Evolutionary conservation across 768 basidiomycete species (phyloP).

Genomic region (Tricholoma terreum): DNA sequence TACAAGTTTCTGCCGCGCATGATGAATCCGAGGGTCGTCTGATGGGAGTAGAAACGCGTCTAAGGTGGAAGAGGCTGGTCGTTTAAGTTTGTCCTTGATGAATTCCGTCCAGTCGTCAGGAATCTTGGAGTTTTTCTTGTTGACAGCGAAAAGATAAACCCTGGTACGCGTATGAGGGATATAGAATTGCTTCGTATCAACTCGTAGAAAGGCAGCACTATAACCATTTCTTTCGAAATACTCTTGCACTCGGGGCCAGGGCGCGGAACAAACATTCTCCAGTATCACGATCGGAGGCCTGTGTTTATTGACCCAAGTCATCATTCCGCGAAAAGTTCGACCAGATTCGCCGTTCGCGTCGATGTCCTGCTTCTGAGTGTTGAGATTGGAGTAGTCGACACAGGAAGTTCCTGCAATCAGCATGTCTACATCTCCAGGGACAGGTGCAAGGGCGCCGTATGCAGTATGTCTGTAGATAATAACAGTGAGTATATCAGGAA

Average conservation of each 20-base stretch:
- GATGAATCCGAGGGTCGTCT: constrained; percentile 89
- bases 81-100: constrained; percentile 60
- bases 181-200: constrained; percentile 88
- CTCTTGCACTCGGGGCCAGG: constrained; percentile 74
- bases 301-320: constrained; percentile 85
- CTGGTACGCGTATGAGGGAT: constrained; percentile 94
- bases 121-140: constrained; percentile 56
- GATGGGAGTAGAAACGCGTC: constrained; percentile 90
- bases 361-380: constrained; percentile 88
- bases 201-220: constrained; percentile 62
- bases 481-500: constrained; percentile 1
- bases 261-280: constrained; percentile 91
- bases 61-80: constrained; percentile 84
- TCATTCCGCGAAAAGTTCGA: constrained; percentile 92
- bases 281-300: constrained; percentile 89
- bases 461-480: constrained; percentile 70
- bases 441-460: constrained; percentile 80
- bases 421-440: constrained; percentile 89
- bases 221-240: constrained; percentile 78
- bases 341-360: constrained; percentile 91
- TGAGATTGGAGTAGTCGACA: constrained; percentile 95
- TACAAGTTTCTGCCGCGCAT: constrained; percentile 81
- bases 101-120: constrained; percentile 67
- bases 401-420: constrained; percentile 94
- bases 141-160: constrained; percentile 81